These are phyloP conservation scores for Phlyctochytrium planicorne DNA, from an alignment of 192 early-diverging fungal species.

Conservation along the genomic window DNA sequence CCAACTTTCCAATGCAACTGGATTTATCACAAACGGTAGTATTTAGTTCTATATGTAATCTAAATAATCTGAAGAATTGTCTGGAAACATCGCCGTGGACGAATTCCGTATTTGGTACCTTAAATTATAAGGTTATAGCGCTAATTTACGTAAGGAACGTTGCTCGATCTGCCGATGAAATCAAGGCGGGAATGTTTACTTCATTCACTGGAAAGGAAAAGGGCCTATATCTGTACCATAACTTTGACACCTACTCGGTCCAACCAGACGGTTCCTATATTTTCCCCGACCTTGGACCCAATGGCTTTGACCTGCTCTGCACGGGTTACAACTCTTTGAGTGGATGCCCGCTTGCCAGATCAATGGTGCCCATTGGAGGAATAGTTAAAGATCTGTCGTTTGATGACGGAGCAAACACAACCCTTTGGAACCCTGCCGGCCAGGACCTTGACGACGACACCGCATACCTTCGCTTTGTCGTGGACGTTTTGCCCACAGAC, in stretches of 20 bases:
- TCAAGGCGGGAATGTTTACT: not conserved
- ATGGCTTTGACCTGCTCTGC: constrained; percentile 12
- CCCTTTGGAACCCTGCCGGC: constrained; percentile 1
- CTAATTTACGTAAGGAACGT: too few relatives aligned
- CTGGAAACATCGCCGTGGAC: not conserved
- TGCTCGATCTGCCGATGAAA: not conserved
- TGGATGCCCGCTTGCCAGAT: not conserved
- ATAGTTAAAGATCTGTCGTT: not conserved
- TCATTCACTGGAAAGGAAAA: not conserved
- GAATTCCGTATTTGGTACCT: not conserved
- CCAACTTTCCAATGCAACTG: not conserved
- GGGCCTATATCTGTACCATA: constrained; percentile 10
- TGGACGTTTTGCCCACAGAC: constrained; percentile 3
- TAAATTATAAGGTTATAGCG: not conserved
- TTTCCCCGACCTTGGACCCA: not conserved
- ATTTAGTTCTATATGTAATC: not conserved
- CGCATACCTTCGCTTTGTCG: constrained; percentile 7
- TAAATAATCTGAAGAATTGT: not conserved
- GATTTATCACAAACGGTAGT: not conserved
- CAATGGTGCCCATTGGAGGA: constrained; percentile 8
- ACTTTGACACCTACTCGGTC: constrained; percentile 9
- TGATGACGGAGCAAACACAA: not conserved
- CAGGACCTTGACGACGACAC: constrained; percentile 14
- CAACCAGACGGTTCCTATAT: not conserved
- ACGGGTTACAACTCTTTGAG: not conserved